Base-by-base conservation (phyloP, 768 basidiomycete genomes). In the Boletus vermiculosoides region DNA sequence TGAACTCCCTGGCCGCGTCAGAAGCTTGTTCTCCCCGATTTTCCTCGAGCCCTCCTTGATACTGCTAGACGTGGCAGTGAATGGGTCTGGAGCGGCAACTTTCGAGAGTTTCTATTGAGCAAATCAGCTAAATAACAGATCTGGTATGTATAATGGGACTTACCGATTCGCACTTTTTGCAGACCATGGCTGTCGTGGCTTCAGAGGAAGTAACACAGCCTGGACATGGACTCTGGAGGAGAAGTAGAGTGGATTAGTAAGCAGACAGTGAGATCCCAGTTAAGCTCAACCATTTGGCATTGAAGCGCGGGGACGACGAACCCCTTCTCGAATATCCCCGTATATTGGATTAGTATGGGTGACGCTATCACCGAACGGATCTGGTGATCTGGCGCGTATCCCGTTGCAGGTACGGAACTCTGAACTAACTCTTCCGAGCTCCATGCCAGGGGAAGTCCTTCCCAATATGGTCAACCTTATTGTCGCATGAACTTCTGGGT, bases 61-160 rank as follows among this genome's bases (percentile, higher is more conserved):
- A 60, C 85, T 83, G 49, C 75, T 74, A 2, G 88, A 85, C 45
- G 87, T 86, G 12, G 90, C 80, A 33, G 79, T 81, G 74, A 92
- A 94, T 40, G 92, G 92, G 75, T 94, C 92, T 46, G 92, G 92
- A 4, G 92, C 92, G 54, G 92, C 92, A 45, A 94, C 81, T 72
- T 90, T 93, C 55, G 90, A 92, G 53, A 92, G 82, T 92, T 94
- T 94, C 91, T 94, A 61, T 36, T 13, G 44, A 30, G 4, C 41
- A 5, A 1, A 18, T 66, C 28, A 65, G 45, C 28, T 41, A 5
- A 39, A 22, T 9, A 2, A 13, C 4, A 20, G 20, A 33, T 58
- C 59, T 42, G 56, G 63, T 57, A 50, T 54, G 18, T 60, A 61
- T 53, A 54, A 63, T 53, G 45, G 53, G 10, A 71, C 80, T 41